A percentile compares a stretch with the other conserved stretches of the same genome.
Conservation (phyloP, 495 filamentous ascomycete genomes). For the Halenospora varia region DNA sequence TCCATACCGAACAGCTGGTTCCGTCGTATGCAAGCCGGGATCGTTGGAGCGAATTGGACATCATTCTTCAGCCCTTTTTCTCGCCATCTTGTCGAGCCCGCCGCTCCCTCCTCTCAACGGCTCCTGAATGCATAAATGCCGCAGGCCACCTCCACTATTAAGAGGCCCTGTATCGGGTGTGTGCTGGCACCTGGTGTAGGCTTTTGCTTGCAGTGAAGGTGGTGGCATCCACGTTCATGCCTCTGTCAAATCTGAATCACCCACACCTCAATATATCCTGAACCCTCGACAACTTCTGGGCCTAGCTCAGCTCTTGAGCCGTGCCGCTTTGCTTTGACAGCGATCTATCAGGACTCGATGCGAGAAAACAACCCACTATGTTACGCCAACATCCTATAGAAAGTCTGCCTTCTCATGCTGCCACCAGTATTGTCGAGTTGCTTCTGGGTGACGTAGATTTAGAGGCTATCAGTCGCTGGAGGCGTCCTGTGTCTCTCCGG, state of each 20-base stretch:
- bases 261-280: neutral
- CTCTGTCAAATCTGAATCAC: neutral
- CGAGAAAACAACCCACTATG: too few species aligned
- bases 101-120: neutral
- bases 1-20: neutral
- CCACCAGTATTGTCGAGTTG: neutral
- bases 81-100: neutral
- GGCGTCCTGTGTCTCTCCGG: neutral
- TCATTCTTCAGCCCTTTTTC: neutral
- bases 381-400: neutral
- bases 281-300: neutral
- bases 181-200: constrained; percentile 10
- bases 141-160: constrained; percentile 6
- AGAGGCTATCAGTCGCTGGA: neutral
- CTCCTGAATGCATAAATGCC: constrained; percentile 18
- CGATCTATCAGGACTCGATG: too few species aligned
- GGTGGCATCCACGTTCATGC: neutral
- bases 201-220: neutral
- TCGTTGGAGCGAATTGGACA: neutral
- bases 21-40: neutral
- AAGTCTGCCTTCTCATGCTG: neutral
- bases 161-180: neutral
- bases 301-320: too few species aligned
- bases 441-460: neutral
- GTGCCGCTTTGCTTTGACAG: too few species aligned